Evolutionary conservation across 2,329 filamentous ascomycete genomes (phyloP), one percentile per base, ranked within the genome.

Genomic region (Botrytis galanthina): DNA sequence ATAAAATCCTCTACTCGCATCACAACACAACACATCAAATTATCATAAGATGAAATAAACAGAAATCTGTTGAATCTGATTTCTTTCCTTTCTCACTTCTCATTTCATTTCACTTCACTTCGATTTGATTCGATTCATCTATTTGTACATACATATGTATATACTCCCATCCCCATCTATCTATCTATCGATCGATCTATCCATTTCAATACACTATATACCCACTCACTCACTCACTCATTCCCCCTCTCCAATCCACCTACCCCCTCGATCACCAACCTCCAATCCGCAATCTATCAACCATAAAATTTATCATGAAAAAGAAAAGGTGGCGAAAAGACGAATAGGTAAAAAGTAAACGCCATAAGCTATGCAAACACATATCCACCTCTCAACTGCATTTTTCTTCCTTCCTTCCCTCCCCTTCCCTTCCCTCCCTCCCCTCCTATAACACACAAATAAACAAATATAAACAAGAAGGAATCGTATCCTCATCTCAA

Each of bases 101-200:
- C 14, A 46, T 1, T 46, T 46, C 18, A 46, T 8, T 48, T 26
- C 20, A 48, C 44, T 48, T 48, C 8, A 12, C 3, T n/a, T 54
- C 14, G 5, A 3, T n/a, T 54, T 6, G 14, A 6, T 51, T 14
- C 10, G 1, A n/a, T n/a, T 51, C 10, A 51, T 51, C 48, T n/a
- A 12, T 7, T 54, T 54, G 16, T 26, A 54, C 6, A n/a, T 48
- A 48, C 4, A 48, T 48, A 48, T 48, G 16, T 48, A n/a, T 54
- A 54, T 54, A 54, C 57, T 60, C 32, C 29, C 29, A 32, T 10
- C 32, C 18, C 57, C 57, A 59, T 32, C 90, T 79, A 93, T 87
- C n/a, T 57, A 20, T 57, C 29, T 10, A 59, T 59, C 57, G 1
- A 59, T 35, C 14, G 18, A 22, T 60, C 57, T 35, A 60, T 35